A percentile compares a stretch with the other conserved stretches of the same genome.
Evolutionary conservation across 345 rosid genomes (phyloP).

Genomic region (Erucastrum elatum): DNA sequence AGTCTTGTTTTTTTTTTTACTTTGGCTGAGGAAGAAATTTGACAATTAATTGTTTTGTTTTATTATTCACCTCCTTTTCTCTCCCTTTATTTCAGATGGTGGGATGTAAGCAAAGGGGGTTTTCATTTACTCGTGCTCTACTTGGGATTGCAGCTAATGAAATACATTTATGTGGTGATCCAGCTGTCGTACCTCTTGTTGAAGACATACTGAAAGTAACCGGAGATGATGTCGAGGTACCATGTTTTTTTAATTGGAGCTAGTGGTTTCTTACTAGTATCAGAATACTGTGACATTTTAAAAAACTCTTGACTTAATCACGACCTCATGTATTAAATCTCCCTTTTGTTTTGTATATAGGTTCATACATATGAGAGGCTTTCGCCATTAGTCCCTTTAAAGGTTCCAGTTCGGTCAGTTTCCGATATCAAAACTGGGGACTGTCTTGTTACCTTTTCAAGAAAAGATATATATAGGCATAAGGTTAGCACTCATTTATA

Average conservation of each 20-base stretch:
- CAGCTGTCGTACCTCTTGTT: constrained; percentile 82
- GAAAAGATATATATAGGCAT: constrained; percentile 57
- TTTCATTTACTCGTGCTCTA: constrained; percentile 88
- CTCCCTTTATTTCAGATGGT: constrained; percentile 70
- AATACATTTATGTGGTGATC: constrained; percentile 94
- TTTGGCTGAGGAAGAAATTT: background rate
- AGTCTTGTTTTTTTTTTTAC: constrained; percentile 18
- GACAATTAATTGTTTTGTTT: background rate
- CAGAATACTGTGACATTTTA: background rate
- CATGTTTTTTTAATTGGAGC: too few species aligned
- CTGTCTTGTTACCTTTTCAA: constrained; percentile 85
- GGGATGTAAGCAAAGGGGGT: constrained; percentile 80
- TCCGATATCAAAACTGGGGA: constrained; percentile 67
- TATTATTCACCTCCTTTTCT: constrained; percentile 6
- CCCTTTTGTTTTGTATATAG: constrained; percentile 12
- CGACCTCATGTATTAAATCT: background rate
- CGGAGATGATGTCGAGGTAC: constrained; percentile 76
- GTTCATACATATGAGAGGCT: constrained; percentile 53
- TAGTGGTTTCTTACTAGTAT: background rate
- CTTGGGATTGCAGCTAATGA: constrained; percentile 83
- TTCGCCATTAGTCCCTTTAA: constrained; percentile 39
- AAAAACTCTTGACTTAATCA: background rate
- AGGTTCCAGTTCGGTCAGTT: constrained; percentile 1
- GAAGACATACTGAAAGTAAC: constrained; percentile 76
- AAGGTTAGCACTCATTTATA: constrained; percentile 55